phyloP scores from a whole-genome alignment of 768 basidiomycete species.

The Hebeloma cylindrosporum region DNA sequence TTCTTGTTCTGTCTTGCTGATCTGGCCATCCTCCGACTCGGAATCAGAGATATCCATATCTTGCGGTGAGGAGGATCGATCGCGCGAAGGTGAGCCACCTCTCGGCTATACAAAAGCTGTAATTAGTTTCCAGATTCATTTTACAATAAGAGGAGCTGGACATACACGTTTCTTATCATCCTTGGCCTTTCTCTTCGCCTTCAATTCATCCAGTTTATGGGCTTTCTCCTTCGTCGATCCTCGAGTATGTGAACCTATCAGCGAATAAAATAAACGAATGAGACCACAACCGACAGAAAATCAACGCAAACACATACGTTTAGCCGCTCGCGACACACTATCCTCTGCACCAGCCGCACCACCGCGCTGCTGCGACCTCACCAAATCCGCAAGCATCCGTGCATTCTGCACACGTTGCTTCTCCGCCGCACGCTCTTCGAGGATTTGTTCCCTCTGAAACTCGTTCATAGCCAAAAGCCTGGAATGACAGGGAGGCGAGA shows the following conservation, averaged over 20 bases:
- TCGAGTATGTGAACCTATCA: slow-evolving; percentile 70
- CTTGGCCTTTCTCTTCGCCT: slow-evolving; percentile 84
- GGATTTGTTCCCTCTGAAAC: slow-evolving; percentile 84
- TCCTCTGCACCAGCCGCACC: slow-evolving; percentile 49
- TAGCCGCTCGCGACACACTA: slow-evolving; percentile 68
- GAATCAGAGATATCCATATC: slow-evolving; percentile 87
- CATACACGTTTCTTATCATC: slow-evolving; percentile 83
- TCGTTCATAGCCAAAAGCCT: slow-evolving; percentile 83
- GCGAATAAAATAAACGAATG: slow-evolving; percentile 11
- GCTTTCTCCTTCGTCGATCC: slow-evolving; percentile 82
- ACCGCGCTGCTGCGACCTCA: slow-evolving; percentile 59
- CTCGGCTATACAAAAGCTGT: slow-evolving; percentile 37
- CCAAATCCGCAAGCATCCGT: slow-evolving; percentile 70
- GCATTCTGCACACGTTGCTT: slow-evolving; percentile 74
- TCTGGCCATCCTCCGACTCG: slow-evolving; percentile 83
- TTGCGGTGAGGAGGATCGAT: slow-evolving; percentile 78
- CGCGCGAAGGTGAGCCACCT: slow-evolving; percentile 42
- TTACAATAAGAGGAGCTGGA: not conserved
- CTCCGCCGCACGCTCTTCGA: slow-evolving; percentile 79
- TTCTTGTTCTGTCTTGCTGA: slow-evolving; percentile 70
- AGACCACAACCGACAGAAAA: not conserved
- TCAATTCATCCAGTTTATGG: slow-evolving; percentile 79
- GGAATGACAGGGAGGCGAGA: slow-evolving; percentile 3
- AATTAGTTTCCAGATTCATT: no score
- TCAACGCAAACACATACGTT: slow-evolving; percentile 53